These are phyloP conservation scores for Phytophthora constricta DNA, from an alignment of 352 stramenopile species.

Conservation along the genomic window DNA sequence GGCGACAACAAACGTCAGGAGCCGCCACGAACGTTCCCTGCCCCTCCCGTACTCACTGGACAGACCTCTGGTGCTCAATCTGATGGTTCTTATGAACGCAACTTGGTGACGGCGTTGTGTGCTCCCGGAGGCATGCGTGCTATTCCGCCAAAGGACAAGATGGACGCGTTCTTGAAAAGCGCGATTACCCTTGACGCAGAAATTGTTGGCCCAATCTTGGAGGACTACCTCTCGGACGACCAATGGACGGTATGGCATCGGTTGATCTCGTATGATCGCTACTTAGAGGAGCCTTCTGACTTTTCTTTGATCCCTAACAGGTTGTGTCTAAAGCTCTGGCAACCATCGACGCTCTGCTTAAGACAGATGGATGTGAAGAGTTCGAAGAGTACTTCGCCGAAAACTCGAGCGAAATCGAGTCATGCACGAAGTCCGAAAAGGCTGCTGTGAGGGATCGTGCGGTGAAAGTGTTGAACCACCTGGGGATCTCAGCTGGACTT, in stretches of 20 bases:
- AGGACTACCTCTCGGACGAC: constrained; percentile 93
- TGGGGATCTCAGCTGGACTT: constrained; percentile 55
- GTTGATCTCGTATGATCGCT: background rate
- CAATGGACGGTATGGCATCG: constrained; percentile 65
- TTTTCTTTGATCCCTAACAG: constrained; percentile 57
- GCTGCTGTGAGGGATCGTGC: constrained; percentile 77
- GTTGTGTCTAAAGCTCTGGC: constrained; percentile 94
- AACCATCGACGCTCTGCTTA: constrained; percentile 92
- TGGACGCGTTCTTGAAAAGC: constrained; percentile 92
- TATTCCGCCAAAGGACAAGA: constrained; percentile 94
- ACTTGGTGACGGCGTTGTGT: constrained; percentile 93
- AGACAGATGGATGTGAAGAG: constrained; percentile 80
- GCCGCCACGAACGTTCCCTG: constrained; percentile 30
- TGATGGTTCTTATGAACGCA: constrained; percentile 93
- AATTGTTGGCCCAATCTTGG: constrained; percentile 93
- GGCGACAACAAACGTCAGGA: constrained; percentile 50
- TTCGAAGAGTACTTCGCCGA: constrained; percentile 88
- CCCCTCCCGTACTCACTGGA: constrained; percentile 43
- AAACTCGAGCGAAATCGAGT: constrained; percentile 78
- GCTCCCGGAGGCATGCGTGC: constrained; percentile 94
- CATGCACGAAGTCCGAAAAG: constrained; percentile 80
- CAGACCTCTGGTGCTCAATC: constrained; percentile 81
- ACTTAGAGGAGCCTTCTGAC: background rate
- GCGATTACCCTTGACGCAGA: constrained; percentile 93
- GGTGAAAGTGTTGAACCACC: constrained; percentile 69